Evolutionary conservation across 1,139 yeast species (phyloP).

Genomic region (Pneumocystis wakefieldiae): DNA sequence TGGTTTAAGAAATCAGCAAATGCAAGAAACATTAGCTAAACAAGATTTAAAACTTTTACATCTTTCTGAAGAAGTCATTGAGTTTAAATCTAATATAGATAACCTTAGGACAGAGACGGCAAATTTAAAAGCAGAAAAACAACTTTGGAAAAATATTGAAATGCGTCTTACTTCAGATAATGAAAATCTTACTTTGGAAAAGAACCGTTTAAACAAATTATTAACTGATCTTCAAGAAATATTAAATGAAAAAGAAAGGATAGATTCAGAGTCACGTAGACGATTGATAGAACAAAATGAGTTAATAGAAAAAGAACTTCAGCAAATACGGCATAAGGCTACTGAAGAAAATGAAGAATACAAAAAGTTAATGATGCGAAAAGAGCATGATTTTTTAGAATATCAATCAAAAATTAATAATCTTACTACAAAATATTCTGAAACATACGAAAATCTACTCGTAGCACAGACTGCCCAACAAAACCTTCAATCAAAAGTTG

Average conservation of each 20-base stretch:
- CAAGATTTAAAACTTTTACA: constrained; percentile 44
- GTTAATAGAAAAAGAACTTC: constrained; percentile 36
- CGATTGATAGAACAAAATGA: constrained; percentile 39
- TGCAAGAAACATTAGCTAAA: constrained; percentile 41
- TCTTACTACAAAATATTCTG: constrained; percentile 35
- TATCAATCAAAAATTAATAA: constrained; percentile 55
- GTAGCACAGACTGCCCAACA: constrained; percentile 30
- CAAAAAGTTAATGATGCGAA: constrained; percentile 26
- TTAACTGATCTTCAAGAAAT: constrained; percentile 48
- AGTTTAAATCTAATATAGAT: constrained; percentile 30
- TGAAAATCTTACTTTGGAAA: constrained; percentile 41
- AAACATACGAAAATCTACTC: constrained; percentile 30
- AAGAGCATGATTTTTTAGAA: constrained; percentile 44
- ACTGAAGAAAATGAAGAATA: constrained; percentile 32
- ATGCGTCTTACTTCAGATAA: constrained; percentile 42
- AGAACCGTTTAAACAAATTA: constrained; percentile 42
- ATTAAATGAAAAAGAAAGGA: constrained; percentile 46
- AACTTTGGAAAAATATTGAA: constrained; percentile 37
- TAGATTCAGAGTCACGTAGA: constrained; percentile 37
- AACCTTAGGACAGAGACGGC: constrained; percentile 32
- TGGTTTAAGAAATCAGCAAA: constrained; percentile 29
- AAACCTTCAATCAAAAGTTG: constrained; percentile 12
- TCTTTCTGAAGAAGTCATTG: constrained; percentile 39
- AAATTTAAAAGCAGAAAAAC: constrained; percentile 42
- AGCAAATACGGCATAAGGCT: constrained; percentile 34